phyloP scores from a whole-genome alignment of 345 rosid genomes.

The Psidium guajava region DNA sequence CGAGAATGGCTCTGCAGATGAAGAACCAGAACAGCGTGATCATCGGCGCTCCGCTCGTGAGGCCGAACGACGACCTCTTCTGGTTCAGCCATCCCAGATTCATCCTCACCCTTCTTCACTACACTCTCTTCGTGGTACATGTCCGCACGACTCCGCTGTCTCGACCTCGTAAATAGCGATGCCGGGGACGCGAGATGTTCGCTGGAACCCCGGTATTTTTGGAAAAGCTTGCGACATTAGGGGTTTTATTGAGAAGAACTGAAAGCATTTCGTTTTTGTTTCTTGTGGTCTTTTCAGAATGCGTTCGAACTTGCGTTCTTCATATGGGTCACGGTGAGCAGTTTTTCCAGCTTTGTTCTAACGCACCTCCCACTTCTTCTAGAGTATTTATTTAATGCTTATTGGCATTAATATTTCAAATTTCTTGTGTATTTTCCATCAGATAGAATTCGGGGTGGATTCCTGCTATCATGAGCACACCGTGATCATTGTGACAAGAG shows the following conservation, averaged over 20 bases:
- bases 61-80: conserved; percentile 44
- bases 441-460: conserved; percentile 35
- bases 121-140: conserved; percentile 34
- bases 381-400: neutral
- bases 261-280: neutral
- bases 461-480: conserved; percentile 53
- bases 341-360: neutral
- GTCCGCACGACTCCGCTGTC: no score
- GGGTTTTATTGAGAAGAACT: neutral
- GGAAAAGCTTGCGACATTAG: neutral
- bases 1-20: conserved; percentile 39
- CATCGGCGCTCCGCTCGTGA: conserved; percentile 37
- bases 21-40: conserved; percentile 26
- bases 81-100: conserved; percentile 44
- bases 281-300: conserved; percentile 29
- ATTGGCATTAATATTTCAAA: neutral
- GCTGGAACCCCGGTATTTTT: neutral
- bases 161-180: neutral
- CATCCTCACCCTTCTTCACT: conserved; percentile 39
- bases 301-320: conserved; percentile 71
- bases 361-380: neutral
- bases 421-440: neutral
- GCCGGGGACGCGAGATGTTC: neutral
- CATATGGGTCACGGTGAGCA: conserved; percentile 54
- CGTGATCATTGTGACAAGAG: conserved; percentile 27